phyloP scores from a whole-genome alignment of 148 eudicot genomes.

The Rhododendron henanense region DNA sequence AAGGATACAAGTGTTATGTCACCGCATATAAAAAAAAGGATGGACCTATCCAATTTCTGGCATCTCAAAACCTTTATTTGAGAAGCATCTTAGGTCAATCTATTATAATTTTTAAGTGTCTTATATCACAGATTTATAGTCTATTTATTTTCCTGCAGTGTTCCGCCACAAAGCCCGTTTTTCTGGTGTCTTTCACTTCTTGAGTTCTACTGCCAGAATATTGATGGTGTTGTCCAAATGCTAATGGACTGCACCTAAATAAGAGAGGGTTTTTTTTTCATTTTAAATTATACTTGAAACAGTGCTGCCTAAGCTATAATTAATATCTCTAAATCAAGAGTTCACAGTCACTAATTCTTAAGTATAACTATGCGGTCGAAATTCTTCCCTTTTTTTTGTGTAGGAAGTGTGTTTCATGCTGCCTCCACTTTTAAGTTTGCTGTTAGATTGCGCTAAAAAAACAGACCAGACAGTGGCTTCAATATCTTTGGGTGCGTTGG shows the following conservation, averaged over 20 bases:
- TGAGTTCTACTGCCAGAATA: neutral
- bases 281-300: neutral
- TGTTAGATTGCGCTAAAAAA: constrained; percentile 94
- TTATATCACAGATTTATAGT: neutral
- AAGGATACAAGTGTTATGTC: too few species aligned
- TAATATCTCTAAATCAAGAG: neutral
- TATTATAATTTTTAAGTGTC: neutral
- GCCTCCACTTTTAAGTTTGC: constrained; percentile 82
- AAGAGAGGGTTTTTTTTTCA: neutral
- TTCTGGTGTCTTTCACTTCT: neutral
- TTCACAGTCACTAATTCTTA: constrained; percentile 11
- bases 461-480: constrained; percentile 95
- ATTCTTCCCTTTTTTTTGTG: neutral
- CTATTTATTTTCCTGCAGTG: neutral
- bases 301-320: neutral
- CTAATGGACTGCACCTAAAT: neutral
- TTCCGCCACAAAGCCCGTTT: neutral
- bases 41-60: too few species aligned
- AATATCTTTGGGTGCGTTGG: constrained; percentile 90
- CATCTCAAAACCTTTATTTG: neutral
- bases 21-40: too few species aligned
- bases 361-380: neutral
- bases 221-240: neutral
- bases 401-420: constrained; percentile 98
- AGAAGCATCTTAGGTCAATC: neutral